Evolutionary conservation across 805 yeast genomes (phyloP).

Genomic region (Torulaspora delbrueckii): DNA sequence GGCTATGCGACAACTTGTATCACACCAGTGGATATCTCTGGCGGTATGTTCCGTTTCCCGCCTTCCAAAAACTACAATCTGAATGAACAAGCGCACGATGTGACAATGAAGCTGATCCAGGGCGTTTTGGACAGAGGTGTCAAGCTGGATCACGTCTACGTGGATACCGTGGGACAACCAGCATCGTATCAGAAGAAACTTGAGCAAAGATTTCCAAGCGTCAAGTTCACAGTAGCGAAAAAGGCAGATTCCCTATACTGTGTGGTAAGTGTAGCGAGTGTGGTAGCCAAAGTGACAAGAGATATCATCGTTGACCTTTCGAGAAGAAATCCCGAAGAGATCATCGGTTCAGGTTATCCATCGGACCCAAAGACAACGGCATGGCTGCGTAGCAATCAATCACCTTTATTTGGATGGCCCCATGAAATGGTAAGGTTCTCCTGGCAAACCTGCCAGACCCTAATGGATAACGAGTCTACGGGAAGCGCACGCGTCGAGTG

Average conservation of each 20-base stretch:
- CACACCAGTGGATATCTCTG: constrained; percentile 81
- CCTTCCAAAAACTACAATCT: constrained; percentile 53
- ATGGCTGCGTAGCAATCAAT: constrained; percentile 65
- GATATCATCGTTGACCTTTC: constrained; percentile 46
- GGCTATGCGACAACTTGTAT: constrained; percentile 88
- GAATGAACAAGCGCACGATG: constrained; percentile 95
- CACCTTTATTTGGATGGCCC: constrained; percentile 83
- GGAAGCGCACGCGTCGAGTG: constrained; percentile 56
- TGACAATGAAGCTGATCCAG: constrained; percentile 75
- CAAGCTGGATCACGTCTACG: constrained; percentile 64
- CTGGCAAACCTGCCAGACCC: constrained; percentile 89
- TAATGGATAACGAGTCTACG: constrained; percentile 39
- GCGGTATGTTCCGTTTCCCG: constrained; percentile 76
- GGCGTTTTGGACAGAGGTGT: constrained; percentile 59
- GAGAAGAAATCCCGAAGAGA: constrained; percentile 24
- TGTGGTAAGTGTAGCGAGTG: constrained; percentile 89
- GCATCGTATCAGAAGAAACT: constrained; percentile 73
- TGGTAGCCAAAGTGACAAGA: constrained; percentile 94
- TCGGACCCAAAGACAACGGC: constrained; percentile 80
- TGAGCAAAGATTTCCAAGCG: constrained; percentile 58
- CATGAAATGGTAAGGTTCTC: constrained; percentile 69
- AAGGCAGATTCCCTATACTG: constrained; percentile 94
- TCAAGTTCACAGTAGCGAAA: constrained; percentile 77
- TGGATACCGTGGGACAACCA: constrained; percentile 98
- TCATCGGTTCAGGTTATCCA: constrained; percentile 91